Evolutionary conservation across 2,329 filamentous ascomycete species (phyloP), one percentile per base, ranked within the genome.

Genomic region (Trichocomaceae sp.): DNA sequence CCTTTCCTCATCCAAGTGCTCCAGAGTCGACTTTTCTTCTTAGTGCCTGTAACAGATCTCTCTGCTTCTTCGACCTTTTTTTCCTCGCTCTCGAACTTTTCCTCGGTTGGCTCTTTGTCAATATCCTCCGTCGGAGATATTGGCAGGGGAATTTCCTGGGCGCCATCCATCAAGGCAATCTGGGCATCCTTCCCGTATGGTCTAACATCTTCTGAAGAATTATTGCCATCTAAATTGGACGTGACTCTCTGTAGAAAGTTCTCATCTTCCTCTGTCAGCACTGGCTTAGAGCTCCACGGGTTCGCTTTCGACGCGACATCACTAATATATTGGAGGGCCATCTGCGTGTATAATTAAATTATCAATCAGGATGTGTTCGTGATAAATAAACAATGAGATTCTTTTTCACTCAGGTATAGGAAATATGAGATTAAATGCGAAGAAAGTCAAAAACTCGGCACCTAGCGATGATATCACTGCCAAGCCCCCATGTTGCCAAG

Each of bases 201-300:
- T 6, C 49, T 37, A 22, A 53, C 50, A 7, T 62, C 61, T 2
- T 55, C 50, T 5, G 53, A 17, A 3, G 53, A 19, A 2, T 19
- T 51, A 22, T 68, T 61, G 7, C 69, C 70, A 9, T 67, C 61
- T 20, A 71, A 66, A 35, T 76, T 72, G 7, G 76, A 72, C 2
- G 76, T 77, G 31, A 83, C 76, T 33, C 71, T 70, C 52, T 75
- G 71, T 33, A 84, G 67, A 60, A 83, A 84, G 51, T 75, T 72
- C 60, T 84, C 79, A 58, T 85, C 82, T 62, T 83, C 81, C n/a
- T 80, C 75, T 17, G 79, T 81, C n/a, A 84, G 65, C 2, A 84
- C 76, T 64, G 62, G 75, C 54, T 52, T 62, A 51, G 59, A 64
- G 61, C 56, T 69, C 49, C 57, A 67, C 15, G 66, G 63, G 44